These are phyloP conservation scores for Sistotremastrum niveocremeum DNA, from an alignment of 768 basidiomycete species.

Conservation along the genomic window DNA sequence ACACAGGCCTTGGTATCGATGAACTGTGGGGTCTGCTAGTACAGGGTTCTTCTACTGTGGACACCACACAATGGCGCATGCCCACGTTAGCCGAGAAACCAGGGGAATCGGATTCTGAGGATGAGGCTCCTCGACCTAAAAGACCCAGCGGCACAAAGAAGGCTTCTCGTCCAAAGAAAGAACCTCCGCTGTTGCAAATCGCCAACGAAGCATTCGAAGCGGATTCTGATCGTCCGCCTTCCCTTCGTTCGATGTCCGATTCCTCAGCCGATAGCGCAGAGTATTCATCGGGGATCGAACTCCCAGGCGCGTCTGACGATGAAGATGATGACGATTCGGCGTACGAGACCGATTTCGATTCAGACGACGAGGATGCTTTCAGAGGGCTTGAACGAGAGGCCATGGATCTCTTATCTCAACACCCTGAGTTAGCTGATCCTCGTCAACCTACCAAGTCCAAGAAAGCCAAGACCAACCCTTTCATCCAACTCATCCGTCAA, in stretches of 20 bases:
- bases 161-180: conserved; percentile 17
- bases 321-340: conserved; percentile 25
- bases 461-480: conserved; percentile 54
- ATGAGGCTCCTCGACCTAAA: conserved; percentile 10
- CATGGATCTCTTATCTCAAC: conserved; percentile 48
- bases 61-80: conserved; percentile 47
- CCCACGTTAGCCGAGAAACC: conserved; percentile 18
- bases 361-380: conserved; percentile 56
- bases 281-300: conserved; percentile 24
- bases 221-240: conserved; percentile 49
- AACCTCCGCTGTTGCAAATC: conserved; percentile 28
- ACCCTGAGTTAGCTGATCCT: conserved; percentile 42
- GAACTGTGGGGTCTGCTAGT: conserved; percentile 41
- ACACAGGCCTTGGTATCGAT: conserved; percentile 44
- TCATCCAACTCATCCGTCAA: conserved; percentile 62
- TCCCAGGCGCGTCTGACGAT: conserved; percentile 21
- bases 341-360: conserved; percentile 40
- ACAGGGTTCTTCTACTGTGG: conserved; percentile 28
- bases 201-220: conserved; percentile 33
- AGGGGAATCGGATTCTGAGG: conserved; percentile 17
- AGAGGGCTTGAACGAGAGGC: conserved; percentile 52
- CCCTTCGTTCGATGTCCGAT: conserved; percentile 51
- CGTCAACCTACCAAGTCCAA: conserved; percentile 24
- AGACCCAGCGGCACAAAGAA: conserved; percentile 3
- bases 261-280: conserved; percentile 31